Conservation (phyloP, 225 moss, liverwort and hornwort genomes). For the Physcomitrellopsis africana region DNA sequence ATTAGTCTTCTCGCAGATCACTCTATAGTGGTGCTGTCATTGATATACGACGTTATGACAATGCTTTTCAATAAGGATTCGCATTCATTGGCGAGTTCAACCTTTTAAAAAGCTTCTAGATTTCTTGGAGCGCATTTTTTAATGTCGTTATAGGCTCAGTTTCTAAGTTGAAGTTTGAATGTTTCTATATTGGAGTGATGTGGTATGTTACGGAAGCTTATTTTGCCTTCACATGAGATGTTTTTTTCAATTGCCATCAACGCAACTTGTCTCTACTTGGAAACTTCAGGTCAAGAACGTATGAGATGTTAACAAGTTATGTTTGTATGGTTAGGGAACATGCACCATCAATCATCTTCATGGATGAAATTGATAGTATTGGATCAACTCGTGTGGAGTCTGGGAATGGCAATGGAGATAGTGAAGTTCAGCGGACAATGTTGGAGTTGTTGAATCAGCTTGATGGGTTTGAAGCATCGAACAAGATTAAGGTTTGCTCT, state of each 20-base stretch:
- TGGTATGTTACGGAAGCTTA: no score
- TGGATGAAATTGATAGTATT: slow-evolving; percentile 99
- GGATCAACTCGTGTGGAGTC: slow-evolving; percentile 99
- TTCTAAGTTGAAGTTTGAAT: no score
- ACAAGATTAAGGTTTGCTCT: slow-evolving; percentile 87
- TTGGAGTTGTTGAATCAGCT: slow-evolving; percentile 95
- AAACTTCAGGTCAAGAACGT: not conserved
- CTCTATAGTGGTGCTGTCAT: not conserved
- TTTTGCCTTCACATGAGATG: no score
- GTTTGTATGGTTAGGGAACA: slow-evolving; percentile 68
- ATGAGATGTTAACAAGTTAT: not conserved
- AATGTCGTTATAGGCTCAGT: no score
- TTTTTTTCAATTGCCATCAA: no score
- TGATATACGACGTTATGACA: no score
- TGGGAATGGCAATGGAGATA: slow-evolving; percentile 99
- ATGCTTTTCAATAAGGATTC: no score
- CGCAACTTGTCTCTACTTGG: not conserved
- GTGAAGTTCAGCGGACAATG: slow-evolving; percentile 99
- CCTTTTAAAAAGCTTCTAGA: no score
- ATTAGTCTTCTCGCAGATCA: not conserved
- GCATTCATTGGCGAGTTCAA: no score
- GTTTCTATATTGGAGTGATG: no score
- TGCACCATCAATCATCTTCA: slow-evolving; percentile 96
- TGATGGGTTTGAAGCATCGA: slow-evolving; percentile 99
- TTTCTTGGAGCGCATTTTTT: no score